Base-by-base conservation (phyloP, 1,284 basidiomycete genomes). In the Austropuccinia psidii region DNA sequence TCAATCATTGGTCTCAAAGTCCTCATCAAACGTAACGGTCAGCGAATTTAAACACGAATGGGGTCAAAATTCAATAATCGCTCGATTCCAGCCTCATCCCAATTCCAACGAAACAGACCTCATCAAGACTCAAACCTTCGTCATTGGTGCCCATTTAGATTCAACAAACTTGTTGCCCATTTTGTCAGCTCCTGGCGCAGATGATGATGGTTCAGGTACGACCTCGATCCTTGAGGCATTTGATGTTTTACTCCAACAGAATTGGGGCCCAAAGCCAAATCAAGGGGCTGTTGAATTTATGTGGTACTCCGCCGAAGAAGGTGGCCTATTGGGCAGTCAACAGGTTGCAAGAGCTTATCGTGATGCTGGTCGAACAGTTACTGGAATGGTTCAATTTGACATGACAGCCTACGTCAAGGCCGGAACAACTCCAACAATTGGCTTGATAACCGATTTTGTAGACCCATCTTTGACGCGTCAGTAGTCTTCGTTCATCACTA, bases 271-370 rank as follows among this genome's bases (percentile, higher is more conserved):
- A 83, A 85, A 82, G 24, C 93, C 95, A 27, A 82, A 83, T 19
- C 77, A 78, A 55, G 86, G 86, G 69, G 85, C 90, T 21, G 86
- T 98, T 74, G 93, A 98, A 80, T 95, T 97, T 82, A 93, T 96
- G 81, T 98, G 90, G 89, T 98, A 93, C 81, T 90, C 90, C 66
- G 93, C 93, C 58, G 93, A 96, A 79, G 93, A 96, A 83, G 82
- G 89, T 54, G 95, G 95, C n/a, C 85, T 98, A 39, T 88, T 98
- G 69, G 95, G 95, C 49, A 92, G 90, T 50, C 92, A 96, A 80
- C 94, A 91, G 11, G 87, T 98, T 57, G 93, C 92, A 37, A 84
- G 85, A 77, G 84, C 85, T 68, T 98, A 98, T 80, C 87, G 87
- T 77, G 80, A 83, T 27, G 83, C 84, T 72, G 83, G 82, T 8